These are phyloP conservation scores for Helenozyma rhizophorensis DNA, from an alignment of 805 yeast species.

Conservation along the genomic window DNA sequence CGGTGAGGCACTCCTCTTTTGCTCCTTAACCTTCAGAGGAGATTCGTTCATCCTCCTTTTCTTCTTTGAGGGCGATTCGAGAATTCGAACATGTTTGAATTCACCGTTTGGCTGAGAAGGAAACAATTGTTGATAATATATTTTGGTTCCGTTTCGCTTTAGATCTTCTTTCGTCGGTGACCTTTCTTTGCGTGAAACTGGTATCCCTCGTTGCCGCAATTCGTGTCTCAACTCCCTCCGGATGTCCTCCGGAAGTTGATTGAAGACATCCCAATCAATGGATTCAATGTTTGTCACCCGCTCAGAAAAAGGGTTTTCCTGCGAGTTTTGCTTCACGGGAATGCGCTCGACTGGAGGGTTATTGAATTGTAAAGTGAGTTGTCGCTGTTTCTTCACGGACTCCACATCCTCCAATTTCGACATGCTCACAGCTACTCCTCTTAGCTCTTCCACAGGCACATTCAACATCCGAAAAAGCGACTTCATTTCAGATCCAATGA, in stretches of 20 bases:
- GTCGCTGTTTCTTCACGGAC: constrained; percentile 10
- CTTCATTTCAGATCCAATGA: constrained; percentile 57
- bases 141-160: constrained; percentile 16
- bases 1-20: constrained; percentile 10
- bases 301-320: constrained; percentile 12
- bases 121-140: constrained; percentile 33
- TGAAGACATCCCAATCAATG: constrained; percentile 64
- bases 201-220: constrained; percentile 40
- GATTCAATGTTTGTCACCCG: constrained; percentile 17
- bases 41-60: constrained; percentile 12
- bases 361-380: constrained; percentile 10
- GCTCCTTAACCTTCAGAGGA: constrained; percentile 20
- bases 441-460: constrained; percentile 60
- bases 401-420: constrained; percentile 48
- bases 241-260: constrained; percentile 61
- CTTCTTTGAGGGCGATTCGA: constrained; percentile 26
- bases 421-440: constrained; percentile 77
- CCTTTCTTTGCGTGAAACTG: constrained; percentile 13
- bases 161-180: constrained; percentile 5
- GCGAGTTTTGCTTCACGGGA: constrained; percentile 2
- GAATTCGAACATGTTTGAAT: constrained; percentile 28
- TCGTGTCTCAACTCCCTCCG: constrained; percentile 58
- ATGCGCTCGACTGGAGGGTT: not conserved
- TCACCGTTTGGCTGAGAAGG: constrained; percentile 28
- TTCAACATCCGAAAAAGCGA: constrained; percentile 51